Conservation (phyloP, 768 basidiomycete species). For the Plicaturopsis crispa region DNA sequence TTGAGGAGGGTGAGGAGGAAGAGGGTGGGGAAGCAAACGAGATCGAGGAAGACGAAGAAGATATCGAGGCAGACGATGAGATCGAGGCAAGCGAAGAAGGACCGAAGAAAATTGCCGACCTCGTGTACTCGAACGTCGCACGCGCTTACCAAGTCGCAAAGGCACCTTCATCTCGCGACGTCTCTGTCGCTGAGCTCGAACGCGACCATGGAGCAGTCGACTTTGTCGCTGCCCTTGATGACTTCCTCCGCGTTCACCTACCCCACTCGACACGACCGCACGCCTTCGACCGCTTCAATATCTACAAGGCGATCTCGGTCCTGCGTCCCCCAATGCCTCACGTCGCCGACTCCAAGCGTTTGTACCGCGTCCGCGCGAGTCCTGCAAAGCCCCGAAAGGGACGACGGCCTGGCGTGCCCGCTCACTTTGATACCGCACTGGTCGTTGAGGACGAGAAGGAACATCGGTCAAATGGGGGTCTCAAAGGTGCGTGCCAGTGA, state of each 20-base stretch:
- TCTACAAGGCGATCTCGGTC: not conserved
- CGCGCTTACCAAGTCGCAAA: slow-evolving; percentile 2
- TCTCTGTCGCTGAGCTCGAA: not conserved
- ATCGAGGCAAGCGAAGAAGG: not conserved
- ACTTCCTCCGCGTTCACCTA: slow-evolving; percentile 2
- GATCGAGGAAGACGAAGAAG: not conserved
- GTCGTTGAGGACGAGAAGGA: slow-evolving; percentile 2
- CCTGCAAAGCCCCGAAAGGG: not conserved
- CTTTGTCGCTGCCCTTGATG: slow-evolving; percentile 4
- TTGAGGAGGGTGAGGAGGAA: not conserved
- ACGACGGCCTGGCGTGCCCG: not conserved
- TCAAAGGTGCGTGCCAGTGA: not conserved
- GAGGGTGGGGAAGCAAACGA: slow-evolving; percentile 1
- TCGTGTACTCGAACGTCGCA: not conserved
- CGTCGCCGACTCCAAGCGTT: not conserved
- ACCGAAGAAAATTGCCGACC: not conserved
- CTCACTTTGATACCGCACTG: slow-evolving; percentile 9
- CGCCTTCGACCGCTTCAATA: not conserved
- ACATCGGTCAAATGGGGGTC: not conserved
- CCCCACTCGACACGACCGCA: not conserved
- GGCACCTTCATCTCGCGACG: not conserved
- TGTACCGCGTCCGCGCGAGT: slow-evolving; percentile 1
- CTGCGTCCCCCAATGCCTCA: slow-evolving; percentile 1
- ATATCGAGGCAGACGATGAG: not conserved
- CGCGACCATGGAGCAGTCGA: slow-evolving; percentile 2